A percentile compares a stretch with the other conserved stretches of the same genome.
phyloP scores from a whole-genome alignment of 139 green algal species.

The Auxenochlorella pyrenoidosa region DNA sequence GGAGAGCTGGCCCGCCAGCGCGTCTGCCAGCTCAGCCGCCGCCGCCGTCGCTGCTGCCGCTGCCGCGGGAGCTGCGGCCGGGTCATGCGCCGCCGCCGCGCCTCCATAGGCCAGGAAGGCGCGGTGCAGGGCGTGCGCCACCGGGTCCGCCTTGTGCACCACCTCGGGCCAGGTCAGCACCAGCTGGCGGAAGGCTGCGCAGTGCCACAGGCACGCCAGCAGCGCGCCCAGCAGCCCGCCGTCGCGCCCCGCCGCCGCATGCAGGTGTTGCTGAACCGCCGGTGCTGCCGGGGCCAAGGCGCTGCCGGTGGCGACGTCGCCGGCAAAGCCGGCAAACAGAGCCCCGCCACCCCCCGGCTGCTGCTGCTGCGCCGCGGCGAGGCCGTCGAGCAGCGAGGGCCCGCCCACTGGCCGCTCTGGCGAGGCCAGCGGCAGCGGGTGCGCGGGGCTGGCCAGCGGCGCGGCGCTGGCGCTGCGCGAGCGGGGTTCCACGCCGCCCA shows the following conservation, averaged over 20 bases:
- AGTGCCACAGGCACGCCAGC: constrained; percentile 10
- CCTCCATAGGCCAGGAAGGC: background rate
- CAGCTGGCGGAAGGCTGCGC: constrained; percentile 1
- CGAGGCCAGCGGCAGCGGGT: background rate
- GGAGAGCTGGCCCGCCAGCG: constrained; percentile 10
- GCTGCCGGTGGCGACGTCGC: background rate
- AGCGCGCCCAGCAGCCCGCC: background rate
- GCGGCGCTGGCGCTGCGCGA: background rate
- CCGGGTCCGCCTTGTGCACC: constrained; percentile 18
- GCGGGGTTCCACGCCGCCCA: background rate
- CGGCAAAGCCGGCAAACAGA: background rate
- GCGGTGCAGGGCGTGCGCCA: background rate
- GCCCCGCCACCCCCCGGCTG: background rate
- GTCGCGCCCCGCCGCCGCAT: background rate
- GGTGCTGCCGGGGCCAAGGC: background rate
- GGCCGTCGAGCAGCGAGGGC: constrained; percentile 3
- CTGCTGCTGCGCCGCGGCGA: background rate
- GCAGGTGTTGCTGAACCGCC: background rate
- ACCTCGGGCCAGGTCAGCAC: constrained; percentile 6
- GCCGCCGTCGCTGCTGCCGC: background rate
- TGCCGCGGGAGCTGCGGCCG: background rate
- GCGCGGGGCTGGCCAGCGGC: background rate
- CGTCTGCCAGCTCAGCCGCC: background rate
- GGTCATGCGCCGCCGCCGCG: background rate
- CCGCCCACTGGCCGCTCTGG: background rate